Evolutionary conservation across 768 basidiomycete species (phyloP).

Genomic region (Cytidiella melzeri): DNA sequence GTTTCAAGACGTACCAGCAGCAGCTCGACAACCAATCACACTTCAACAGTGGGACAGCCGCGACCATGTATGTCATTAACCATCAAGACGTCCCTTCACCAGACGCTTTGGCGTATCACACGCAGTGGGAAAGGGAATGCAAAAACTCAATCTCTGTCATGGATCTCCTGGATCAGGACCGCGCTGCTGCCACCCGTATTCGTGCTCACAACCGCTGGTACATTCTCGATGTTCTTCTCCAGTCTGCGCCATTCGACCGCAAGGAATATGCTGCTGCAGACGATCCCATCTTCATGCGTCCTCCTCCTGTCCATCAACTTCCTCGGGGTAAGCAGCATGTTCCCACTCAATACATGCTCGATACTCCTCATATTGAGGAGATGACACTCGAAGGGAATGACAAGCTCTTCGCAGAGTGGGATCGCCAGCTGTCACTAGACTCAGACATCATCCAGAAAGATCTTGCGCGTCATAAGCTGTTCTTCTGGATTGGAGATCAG

Average conservation of each 20-base stretch:
- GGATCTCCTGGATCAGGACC: conserved; percentile 2
- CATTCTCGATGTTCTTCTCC: conserved; percentile 5
- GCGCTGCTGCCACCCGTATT: not conserved
- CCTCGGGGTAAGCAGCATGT: conserved; percentile 5
- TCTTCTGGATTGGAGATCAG: conserved; percentile 33
- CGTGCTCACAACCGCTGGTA: not conserved
- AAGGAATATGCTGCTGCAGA: conserved; percentile 6
- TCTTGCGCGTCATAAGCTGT: conserved; percentile 12
- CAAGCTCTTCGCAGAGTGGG: not conserved
- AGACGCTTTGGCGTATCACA: not conserved
- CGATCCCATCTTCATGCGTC: not conserved
- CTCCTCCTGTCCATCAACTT: conserved; percentile 7
- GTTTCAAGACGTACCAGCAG: conserved; percentile 33
- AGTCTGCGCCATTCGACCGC: conserved; percentile 4
- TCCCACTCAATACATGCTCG: conserved; percentile 3
- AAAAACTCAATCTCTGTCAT: not conserved
- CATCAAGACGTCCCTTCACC: conserved; percentile 1
- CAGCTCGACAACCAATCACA: conserved; percentile 29
- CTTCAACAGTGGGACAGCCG: conserved; percentile 32
- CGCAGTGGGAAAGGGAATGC: not conserved
- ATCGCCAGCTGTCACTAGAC: not conserved
- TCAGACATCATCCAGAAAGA: not conserved
- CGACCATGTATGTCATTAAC: conserved; percentile 18
- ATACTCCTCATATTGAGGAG: conserved; percentile 7
- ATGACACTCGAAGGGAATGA: conserved; percentile 10